phyloP scores from a whole-genome alignment of 2,329 filamentous ascomycete genomes.

The Colletotrichum theobromicola region DNA sequence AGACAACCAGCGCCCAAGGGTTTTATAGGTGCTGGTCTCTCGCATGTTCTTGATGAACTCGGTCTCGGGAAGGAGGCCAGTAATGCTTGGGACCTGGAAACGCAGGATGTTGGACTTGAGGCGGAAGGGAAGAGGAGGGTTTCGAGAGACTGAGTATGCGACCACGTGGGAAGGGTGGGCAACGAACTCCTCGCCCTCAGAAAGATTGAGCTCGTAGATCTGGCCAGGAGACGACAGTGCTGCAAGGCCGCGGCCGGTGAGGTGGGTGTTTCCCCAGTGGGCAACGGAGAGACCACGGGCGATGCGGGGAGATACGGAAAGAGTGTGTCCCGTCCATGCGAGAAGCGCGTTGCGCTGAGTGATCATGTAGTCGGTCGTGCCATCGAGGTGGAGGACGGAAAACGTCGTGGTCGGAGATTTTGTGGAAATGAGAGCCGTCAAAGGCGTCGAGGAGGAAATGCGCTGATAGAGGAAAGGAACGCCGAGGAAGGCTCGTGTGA shows the following conservation, averaged over 20 bases:
- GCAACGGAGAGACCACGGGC: constrained; percentile 78
- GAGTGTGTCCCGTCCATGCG: constrained; percentile 94
- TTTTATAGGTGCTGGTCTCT: constrained; percentile 75
- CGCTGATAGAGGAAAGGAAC: constrained; percentile 96
- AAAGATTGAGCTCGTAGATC: constrained; percentile 83
- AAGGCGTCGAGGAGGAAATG: constrained; percentile 84
- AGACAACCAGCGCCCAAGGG: constrained; percentile 68
- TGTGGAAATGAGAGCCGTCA: constrained; percentile 87
- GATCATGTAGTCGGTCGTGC: constrained; percentile 94
- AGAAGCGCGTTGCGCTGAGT: constrained; percentile 85
- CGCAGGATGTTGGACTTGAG: constrained; percentile 78
- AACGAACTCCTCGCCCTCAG: constrained; percentile 86
- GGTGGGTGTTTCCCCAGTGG: constrained; percentile 89
- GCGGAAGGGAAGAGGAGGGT: constrained; percentile 81
- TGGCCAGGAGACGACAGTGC: constrained; percentile 87
- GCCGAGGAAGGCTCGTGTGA: constrained; percentile 79
- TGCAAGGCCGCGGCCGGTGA: constrained; percentile 87
- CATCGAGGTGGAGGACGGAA: constrained; percentile 86
- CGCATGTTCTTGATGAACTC: constrained; percentile 78
- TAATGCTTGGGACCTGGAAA: constrained; percentile 79
- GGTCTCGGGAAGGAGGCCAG: constrained; percentile 68
- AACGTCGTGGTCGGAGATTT: constrained; percentile 88
- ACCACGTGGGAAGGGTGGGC: constrained; percentile 91
- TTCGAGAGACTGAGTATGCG: constrained; percentile 81
- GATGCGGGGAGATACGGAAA: constrained; percentile 76